Evolutionary conservation across 2,329 filamentous ascomycete species (phyloP).

Genomic region (Alternaria longipes): DNA sequence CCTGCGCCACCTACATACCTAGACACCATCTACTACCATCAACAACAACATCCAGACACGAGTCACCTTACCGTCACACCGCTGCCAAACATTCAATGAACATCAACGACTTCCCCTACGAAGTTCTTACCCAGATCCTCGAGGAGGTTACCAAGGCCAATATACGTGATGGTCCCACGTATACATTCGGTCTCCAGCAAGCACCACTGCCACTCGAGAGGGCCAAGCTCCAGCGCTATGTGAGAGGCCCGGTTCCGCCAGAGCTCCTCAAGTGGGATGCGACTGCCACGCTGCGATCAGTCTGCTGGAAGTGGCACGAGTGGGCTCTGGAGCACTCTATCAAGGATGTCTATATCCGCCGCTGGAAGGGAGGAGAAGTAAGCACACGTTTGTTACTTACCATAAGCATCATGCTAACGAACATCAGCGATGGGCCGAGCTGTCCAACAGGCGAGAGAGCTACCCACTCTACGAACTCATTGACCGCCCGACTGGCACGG

Average conservation of each 20-base stretch:
- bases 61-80: conserved; percentile 17
- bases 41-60: conserved; percentile 18
- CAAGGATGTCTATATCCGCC: conserved; percentile 61
- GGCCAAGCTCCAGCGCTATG: conserved; percentile 58
- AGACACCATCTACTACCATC: background rate
- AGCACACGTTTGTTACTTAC: conserved; percentile 15
- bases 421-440: conserved; percentile 61
- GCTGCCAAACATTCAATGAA: conserved; percentile 47
- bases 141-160: conserved; percentile 59
- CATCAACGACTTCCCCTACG: conserved; percentile 62
- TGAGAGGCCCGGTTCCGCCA: conserved; percentile 61
- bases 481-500: conserved; percentile 56
- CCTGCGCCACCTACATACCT: conserved; percentile 6
- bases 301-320: conserved; percentile 62
- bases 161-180: conserved; percentile 57
- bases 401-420: conserved; percentile 20
- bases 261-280: conserved; percentile 63
- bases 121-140: conserved; percentile 63
- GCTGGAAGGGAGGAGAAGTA: conserved; percentile 60
- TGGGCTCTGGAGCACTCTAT: conserved; percentile 63
- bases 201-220: conserved; percentile 58
- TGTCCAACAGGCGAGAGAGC: conserved; percentile 55
- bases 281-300: conserved; percentile 58
- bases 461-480: conserved; percentile 61
- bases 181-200: conserved; percentile 63